Base-by-base conservation (phyloP, 2,329 filamentous ascomycete species). In the Scorias spongiosa region DNA sequence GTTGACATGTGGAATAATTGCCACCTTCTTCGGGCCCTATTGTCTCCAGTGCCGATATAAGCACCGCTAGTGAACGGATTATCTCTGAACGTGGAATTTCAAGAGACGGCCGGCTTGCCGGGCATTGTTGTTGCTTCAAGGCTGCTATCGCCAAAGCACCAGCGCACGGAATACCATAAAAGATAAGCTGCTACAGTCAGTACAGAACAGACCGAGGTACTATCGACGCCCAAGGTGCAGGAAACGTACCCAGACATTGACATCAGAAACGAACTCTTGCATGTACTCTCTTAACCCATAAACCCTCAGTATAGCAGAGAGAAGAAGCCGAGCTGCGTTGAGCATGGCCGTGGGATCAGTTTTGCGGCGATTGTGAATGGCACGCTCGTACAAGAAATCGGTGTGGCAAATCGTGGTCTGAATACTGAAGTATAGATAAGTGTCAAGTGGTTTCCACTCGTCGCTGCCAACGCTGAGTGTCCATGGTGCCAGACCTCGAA, bases 321-420 rank as follows among this genome's bases (percentile, higher is more conserved):
- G 60, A 41, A 67, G 62, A 12, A 61, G 56, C 36, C 55, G 52
- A 5, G 62, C 60, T 1, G 64, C 56, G 1, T 56, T 55, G 3
- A 68, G 58, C 1, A 68, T 51, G 11, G 60, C 57, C 15, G 57
- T 56, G 1, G 59, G 54, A 17, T 57, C 56, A 0, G 48, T 46
- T 12, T 57, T 56, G 2, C 57, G 54, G 37, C 63, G 61, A 14
- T 71, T 74, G 18, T 72, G 62, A 8, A 79, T 57, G 0, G 78
- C 64, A 12, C 76, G 64, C 44, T 79, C 71, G 5, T 78, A 59
- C 10, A 80, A 67, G 46, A 80, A 78, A 2, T 74, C 61, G 36
- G 77, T 78, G 2, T 64, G 63, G 1, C 72, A 56, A 5, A 54
- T 57, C 2, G 61, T 45, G 1, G 76, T 54, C 10, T 72, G 63